phyloP scores from a whole-genome alignment of 2,329 filamentous ascomycete species.

The Xylariaceae sp. region DNA sequence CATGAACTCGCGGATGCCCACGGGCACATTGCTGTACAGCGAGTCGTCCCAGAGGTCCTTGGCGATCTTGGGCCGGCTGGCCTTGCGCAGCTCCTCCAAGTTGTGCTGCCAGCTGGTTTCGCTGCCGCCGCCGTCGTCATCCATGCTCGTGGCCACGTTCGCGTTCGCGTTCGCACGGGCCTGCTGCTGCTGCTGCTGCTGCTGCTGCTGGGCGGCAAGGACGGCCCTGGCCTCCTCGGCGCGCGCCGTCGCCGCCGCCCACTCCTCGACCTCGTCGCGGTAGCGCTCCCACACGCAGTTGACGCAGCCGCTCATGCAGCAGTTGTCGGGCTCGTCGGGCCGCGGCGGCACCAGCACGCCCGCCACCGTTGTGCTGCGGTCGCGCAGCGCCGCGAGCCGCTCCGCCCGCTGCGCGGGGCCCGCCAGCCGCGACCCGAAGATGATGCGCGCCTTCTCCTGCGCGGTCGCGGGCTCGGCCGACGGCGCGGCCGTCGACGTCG shows the following conservation, averaged over 20 bases:
- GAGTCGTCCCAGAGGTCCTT: constrained; percentile 56
- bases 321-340: constrained; percentile 90
- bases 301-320: constrained; percentile 97
- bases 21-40: constrained; percentile 72
- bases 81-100: constrained; percentile 21
- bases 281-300: constrained; percentile 95
- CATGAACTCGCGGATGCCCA: constrained; percentile 96
- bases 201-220: constrained; percentile 32
- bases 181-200: background rate
- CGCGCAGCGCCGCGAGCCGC: constrained; percentile 48
- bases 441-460: constrained; percentile 53
- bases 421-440: constrained; percentile 75
- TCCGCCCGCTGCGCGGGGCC: constrained; percentile 64
- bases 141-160: constrained; percentile 50
- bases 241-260: constrained; percentile 58
- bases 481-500: constrained; percentile 23
- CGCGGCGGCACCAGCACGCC: constrained; percentile 76
- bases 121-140: constrained; percentile 73
- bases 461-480: constrained; percentile 34
- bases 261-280: constrained; percentile 87
- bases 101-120: constrained; percentile 57
- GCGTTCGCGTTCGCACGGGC: background rate
- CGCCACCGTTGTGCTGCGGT: constrained; percentile 58
- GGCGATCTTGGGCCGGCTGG: constrained; percentile 30
- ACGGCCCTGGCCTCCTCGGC: constrained; percentile 55